A percentile compares a stretch with the other conserved stretches of the same genome.
Evolutionary conservation across 2,329 filamentous ascomycete genomes (phyloP).

Genomic region (Xylariaceae sp.): DNA sequence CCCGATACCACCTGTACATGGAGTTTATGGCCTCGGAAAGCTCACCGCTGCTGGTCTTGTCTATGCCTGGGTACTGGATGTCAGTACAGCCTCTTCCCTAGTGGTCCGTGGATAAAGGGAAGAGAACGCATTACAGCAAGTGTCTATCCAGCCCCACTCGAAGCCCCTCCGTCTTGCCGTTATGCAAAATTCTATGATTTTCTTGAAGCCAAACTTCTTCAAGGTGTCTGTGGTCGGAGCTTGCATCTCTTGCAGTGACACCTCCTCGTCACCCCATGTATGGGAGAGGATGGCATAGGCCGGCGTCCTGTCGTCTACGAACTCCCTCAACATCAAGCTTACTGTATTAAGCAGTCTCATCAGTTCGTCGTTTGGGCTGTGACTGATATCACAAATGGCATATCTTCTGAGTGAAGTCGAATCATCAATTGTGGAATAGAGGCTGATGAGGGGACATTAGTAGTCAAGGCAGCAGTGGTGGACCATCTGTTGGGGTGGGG

Average conservation of each 20-base stretch:
- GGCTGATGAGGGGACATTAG: no score
- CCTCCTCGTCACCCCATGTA: constrained; percentile 2
- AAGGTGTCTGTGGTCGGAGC: background rate
- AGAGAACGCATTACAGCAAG: background rate
- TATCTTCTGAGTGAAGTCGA: no score
- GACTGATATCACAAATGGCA: no score
- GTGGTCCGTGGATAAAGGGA: no score
- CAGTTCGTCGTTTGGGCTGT: no score
- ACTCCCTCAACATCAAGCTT: background rate
- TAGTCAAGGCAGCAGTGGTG: no score
- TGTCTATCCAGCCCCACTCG: background rate
- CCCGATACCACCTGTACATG: constrained; percentile 3
- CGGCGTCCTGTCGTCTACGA: background rate
- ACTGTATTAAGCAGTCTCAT: background rate
- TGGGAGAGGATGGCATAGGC: constrained; percentile 2
- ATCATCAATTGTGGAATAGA: no score
- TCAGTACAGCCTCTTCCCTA: background rate
- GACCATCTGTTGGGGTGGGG: no score
- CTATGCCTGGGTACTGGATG: background rate
- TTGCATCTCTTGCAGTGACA: constrained; percentile 1
- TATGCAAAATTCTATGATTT: background rate
- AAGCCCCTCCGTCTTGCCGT: background rate
- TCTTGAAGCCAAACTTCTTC: background rate
- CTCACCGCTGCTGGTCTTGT: constrained; percentile 1
- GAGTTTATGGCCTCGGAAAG: constrained; percentile 2